phyloP scores from a whole-genome alignment of 495 filamentous ascomycete genomes.

The Viridothelium virens region DNA sequence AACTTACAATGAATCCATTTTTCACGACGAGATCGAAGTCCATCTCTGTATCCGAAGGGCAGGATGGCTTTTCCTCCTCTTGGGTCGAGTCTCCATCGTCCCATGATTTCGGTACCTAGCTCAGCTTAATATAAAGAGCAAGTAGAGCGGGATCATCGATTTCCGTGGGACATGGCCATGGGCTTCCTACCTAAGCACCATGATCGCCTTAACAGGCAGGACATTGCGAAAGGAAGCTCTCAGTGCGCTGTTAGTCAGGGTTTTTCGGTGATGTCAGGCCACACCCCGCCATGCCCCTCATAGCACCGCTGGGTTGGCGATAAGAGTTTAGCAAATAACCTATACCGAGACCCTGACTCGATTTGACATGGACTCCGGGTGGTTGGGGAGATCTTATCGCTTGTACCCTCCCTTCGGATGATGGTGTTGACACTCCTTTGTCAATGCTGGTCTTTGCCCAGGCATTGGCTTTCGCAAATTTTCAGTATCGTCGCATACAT shows the following conservation, averaged over 20 bases:
- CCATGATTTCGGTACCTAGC: slow-evolving; percentile 4
- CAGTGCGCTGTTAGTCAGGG: neutral
- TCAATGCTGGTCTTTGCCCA: neutral
- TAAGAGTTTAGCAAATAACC: neutral
- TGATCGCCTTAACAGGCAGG: neutral
- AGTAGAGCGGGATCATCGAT: neutral
- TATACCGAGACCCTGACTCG: neutral
- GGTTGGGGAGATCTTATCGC: neutral
- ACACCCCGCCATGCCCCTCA: slow-evolving; percentile 5
- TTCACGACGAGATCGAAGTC: slow-evolving; percentile 22
- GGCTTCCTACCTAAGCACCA: neutral
- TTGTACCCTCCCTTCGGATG: neutral
- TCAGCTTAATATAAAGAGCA: neutral
- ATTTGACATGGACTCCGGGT: neutral
- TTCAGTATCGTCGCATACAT: neutral
- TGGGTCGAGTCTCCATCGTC: slow-evolving; percentile 5
- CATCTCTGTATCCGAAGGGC: slow-evolving; percentile 12
- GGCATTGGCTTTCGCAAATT: neutral
- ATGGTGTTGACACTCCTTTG: neutral
- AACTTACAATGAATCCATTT: slow-evolving; percentile 22
- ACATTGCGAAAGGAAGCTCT: slow-evolving; percentile 12
- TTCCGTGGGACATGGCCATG: too few species aligned
- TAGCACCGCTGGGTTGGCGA: neutral
- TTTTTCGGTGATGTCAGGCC: neutral
- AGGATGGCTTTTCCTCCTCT: neutral